phyloP scores from a whole-genome alignment of 106 monocot genomes.

The Alisma plantagoaquatica region DNA sequence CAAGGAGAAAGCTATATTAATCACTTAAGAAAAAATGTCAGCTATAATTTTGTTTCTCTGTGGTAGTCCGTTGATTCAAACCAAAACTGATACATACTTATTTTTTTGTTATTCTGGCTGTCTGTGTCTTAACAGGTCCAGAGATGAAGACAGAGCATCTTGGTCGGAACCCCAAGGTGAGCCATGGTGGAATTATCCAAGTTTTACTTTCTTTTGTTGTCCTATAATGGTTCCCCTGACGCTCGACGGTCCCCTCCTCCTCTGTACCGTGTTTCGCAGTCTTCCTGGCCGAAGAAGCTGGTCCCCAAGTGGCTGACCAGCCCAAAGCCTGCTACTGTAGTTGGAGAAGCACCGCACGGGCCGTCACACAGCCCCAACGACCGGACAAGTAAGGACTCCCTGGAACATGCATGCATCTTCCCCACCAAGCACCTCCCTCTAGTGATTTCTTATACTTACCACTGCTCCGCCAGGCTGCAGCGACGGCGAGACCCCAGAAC shows the following conservation, averaged over 20 bases:
- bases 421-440: neutral
- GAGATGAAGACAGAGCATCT: conserved; percentile 6
- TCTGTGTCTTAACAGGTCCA: too few relatives aligned
- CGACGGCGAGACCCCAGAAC: too few relatives aligned
- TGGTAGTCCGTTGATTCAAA: too few relatives aligned
- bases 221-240: neutral
- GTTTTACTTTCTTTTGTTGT: neutral
- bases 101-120: too few relatives aligned
- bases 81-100: too few relatives aligned
- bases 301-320: conserved; percentile 66
- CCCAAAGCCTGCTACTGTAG: conserved; percentile 12
- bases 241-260: neutral
- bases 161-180: conserved; percentile 6
- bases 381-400: conserved; percentile 1
- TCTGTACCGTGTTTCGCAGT: conserved; percentile 1
- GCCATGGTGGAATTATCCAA: neutral
- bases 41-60: neutral
- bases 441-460: neutral
- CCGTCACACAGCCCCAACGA: conserved; percentile 27
- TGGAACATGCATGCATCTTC: neutral
- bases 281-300: conserved; percentile 59
- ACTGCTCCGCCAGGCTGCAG: neutral
- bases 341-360: too few relatives aligned
- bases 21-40: too few relatives aligned
- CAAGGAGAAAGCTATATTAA: too few relatives aligned